Evolutionary conservation across 2,329 filamentous ascomycete genomes (phyloP).

Genomic region (Chaetomium globosum): DNA sequence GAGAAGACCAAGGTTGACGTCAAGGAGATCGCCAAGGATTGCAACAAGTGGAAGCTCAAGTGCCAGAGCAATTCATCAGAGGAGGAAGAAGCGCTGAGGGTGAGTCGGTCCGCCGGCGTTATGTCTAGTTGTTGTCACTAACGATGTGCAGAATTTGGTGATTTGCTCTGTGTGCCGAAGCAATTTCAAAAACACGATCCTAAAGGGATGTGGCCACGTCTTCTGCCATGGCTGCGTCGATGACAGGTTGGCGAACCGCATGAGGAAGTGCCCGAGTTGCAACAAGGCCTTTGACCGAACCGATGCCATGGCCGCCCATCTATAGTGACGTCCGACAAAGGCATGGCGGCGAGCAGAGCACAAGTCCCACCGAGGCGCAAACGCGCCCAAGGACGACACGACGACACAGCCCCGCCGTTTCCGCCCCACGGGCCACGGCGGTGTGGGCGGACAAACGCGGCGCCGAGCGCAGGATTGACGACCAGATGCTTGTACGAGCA

Average conservation of each 20-base stretch:
- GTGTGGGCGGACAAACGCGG: not conserved
- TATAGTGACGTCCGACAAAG: slow-evolving; percentile 32
- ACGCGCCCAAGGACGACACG: not conserved
- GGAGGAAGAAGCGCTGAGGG: slow-evolving; percentile 82
- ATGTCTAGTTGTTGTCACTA: slow-evolving; percentile 37
- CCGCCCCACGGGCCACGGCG: not conserved
- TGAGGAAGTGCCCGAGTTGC: slow-evolving; percentile 94
- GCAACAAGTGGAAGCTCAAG: slow-evolving; percentile 84
- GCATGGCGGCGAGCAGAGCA: not conserved
- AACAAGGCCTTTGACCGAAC: slow-evolving; percentile 87
- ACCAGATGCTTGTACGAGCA: slow-evolving; percentile 19
- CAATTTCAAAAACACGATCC: slow-evolving; percentile 89
- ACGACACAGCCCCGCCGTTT: not conserved
- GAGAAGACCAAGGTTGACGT: slow-evolving; percentile 78
- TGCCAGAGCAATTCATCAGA: slow-evolving; percentile 77
- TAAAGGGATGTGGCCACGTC: slow-evolving; percentile 93
- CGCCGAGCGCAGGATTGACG: slow-evolving; percentile 16
- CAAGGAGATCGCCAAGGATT: slow-evolving; percentile 76
- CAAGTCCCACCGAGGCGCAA: not conserved
- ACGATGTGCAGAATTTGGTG: slow-evolving; percentile 63
- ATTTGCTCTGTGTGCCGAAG: slow-evolving; percentile 91
- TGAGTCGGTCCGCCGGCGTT: slow-evolving; percentile 53
- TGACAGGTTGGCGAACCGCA: slow-evolving; percentile 82
- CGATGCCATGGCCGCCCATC: slow-evolving; percentile 78
- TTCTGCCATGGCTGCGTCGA: slow-evolving; percentile 93